Conservation (phyloP, 2,329 filamentous ascomycete genomes). For the Aspergillus texensis region DNA sequence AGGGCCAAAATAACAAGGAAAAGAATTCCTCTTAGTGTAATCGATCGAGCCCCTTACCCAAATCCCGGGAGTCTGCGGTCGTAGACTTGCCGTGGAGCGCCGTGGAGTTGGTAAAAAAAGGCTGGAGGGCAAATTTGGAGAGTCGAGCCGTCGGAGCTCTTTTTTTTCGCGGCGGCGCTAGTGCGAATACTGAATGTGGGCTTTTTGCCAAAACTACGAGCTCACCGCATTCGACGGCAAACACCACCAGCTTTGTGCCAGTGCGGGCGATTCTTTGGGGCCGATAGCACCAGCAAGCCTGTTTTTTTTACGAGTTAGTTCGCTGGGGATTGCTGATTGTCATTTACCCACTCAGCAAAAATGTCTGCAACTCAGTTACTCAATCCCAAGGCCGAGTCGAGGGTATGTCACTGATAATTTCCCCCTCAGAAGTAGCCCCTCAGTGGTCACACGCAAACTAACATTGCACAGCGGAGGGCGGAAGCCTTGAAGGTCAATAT, state of each 20-base stretch:
- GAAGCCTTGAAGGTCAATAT: slow-evolving; percentile 98
- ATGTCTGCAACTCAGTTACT: slow-evolving; percentile 99
- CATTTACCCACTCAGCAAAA: slow-evolving; percentile 30
- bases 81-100: slow-evolving; percentile 34
- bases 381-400: slow-evolving; percentile 97
- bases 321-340: slow-evolving; percentile 28
- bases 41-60: slow-evolving; percentile 21
- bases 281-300: slow-evolving; percentile 27
- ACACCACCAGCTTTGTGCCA: slow-evolving; percentile 30
- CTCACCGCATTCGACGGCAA: slow-evolving; percentile 40
- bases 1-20: slow-evolving; percentile 17
- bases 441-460: slow-evolving; percentile 43
- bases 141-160: slow-evolving; percentile 38
- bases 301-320: slow-evolving; percentile 24
- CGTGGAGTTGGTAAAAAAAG: slow-evolving; percentile 31
- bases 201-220: slow-evolving; percentile 41
- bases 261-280: slow-evolving; percentile 25
- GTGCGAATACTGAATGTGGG: slow-evolving; percentile 46
- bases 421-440: slow-evolving; percentile 33
- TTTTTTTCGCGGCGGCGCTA: slow-evolving; percentile 46
- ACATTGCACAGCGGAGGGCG: slow-evolving; percentile 75
- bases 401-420: slow-evolving; percentile 60
- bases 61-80: slow-evolving; percentile 28
- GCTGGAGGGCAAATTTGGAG: slow-evolving; percentile 34
- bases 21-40: slow-evolving; percentile 24